A percentile compares a stretch with the other conserved stretches of the same genome.
Evolutionary conservation across 2,329 filamentous ascomycete genomes (phyloP).

Genomic region (Alternaria longipes): DNA sequence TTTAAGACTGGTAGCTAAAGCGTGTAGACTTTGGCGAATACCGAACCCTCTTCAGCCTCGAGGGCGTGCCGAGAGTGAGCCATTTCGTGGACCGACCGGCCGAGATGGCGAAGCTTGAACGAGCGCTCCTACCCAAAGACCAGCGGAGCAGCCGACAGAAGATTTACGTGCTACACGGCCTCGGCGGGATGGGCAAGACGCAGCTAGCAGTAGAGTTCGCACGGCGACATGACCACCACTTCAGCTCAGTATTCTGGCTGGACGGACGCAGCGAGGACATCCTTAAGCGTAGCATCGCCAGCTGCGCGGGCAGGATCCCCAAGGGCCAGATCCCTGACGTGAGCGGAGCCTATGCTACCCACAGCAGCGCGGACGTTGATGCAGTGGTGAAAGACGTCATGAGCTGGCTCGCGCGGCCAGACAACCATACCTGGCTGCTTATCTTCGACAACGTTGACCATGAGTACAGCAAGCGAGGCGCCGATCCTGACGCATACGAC

Average conservation of each 20-base stretch:
- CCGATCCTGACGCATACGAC: conserved; percentile 26
- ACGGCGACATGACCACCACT: too few relatives aligned
- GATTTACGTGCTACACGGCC: too few relatives aligned
- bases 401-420: conserved; percentile 27
- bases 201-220: too few relatives aligned
- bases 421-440: conserved; percentile 24
- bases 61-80: too few relatives aligned
- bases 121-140: too few relatives aligned
- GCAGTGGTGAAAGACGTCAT: conserved; percentile 31
- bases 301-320: conserved; percentile 19
- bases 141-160: too few relatives aligned
- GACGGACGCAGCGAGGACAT: conserved; percentile 21
- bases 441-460: conserved; percentile 35
- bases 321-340: conserved; percentile 12
- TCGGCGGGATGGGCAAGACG: too few relatives aligned
- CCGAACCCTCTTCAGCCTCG: too few relatives aligned
- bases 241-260: conserved; percentile 28
- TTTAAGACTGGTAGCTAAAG: too few relatives aligned
- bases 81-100: too few relatives aligned
- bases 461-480: conserved; percentile 14
- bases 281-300: conserved; percentile 21
- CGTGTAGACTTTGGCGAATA: too few relatives aligned
- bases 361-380: conserved; percentile 26
- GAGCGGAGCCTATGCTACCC: neutral
- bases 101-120: too few relatives aligned